Conservation (phyloP, 331 rosid genomes). For the Spiraea crenata region DNA sequence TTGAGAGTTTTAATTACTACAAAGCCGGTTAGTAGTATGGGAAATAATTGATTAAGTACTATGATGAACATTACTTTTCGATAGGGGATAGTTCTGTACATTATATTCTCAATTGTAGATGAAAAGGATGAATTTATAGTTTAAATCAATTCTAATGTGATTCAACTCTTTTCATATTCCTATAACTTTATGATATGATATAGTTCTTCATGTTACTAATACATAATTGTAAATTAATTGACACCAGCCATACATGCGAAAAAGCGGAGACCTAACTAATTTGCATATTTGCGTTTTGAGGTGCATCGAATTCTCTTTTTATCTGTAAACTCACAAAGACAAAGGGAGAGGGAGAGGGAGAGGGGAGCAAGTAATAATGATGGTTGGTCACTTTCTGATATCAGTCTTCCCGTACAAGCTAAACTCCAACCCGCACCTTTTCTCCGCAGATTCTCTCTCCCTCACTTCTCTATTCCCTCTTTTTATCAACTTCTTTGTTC, state of each 20-base stretch:
- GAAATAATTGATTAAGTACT: no score
- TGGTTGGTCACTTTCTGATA: constrained; percentile 72
- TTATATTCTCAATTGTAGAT: no score
- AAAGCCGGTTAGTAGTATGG: no score
- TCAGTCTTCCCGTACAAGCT: constrained; percentile 40
- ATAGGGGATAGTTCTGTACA: no score
- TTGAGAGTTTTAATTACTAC: no score
- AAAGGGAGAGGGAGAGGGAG: constrained; percentile 34
- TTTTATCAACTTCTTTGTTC: constrained; percentile 3
- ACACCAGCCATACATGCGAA: background rate
- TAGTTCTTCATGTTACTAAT: no score
- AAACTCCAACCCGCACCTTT: constrained; percentile 50
- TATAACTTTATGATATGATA: no score
- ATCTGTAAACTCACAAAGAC: background rate
- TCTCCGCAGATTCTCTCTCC: constrained; percentile 44
- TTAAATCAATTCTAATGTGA: no score
- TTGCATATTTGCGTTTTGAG: background rate
- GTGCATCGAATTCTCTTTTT: constrained; percentile 67
- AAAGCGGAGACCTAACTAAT: background rate
- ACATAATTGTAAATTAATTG: no score
- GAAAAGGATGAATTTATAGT: no score
- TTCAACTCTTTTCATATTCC: no score
- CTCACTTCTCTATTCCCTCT: constrained; percentile 26
- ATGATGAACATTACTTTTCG: no score
- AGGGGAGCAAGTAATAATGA: constrained; percentile 25